Base-by-base conservation (phyloP, 2,329 filamentous ascomycete species). In the Penicillium palitans region DNA sequence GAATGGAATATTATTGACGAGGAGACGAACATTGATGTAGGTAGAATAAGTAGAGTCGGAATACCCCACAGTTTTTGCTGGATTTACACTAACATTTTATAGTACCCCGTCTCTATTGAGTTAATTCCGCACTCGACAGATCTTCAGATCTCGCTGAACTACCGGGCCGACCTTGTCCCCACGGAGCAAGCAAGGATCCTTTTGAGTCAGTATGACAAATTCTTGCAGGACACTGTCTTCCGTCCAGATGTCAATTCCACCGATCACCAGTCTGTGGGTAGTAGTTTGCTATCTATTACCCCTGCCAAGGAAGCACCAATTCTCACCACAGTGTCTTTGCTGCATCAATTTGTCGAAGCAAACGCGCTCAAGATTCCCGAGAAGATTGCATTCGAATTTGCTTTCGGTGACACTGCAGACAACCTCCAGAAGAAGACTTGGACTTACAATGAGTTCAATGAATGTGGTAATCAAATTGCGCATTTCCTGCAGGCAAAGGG, bases 31-130 rank as follows among this genome's bases (percentile, higher is more conserved):
- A 85, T 90, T 2, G 90, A 96, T 66, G 77, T 78, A 71, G 63
- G 76, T 67, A 42, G 7, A 27, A 53, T 10, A 19, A 21, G 10
- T 12, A 37, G 25, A 45, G 25, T 25, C 15, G 2, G 1, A n/a
- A 7, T 55, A 13, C 6, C 41, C 42, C 40, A 31, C 6, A 29
- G 9, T n/a, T 54, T 54, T 37, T 25, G 5, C 25, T 25, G 46
- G 49, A 6, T 25, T 15, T 39, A 6, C 21, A 19, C 62, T 68
- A 61, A 64, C 39, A 24, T 61, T 49, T 37, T 53, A 13, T 61
- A 81, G 74, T 96, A 93, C 72, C 80, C 88, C 0, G 76, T 96
- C 0, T 96, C 93, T 0, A 77, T 97, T 21, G 93, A 97, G 72
- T 74, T 96, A 35, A 86, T 92, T 58, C 86, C 88, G 0, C 72